A percentile compares a stretch with the other conserved stretches of the same genome.
phyloP scores from a whole-genome alignment of 139 green algal genomes.

The Picochlorum sp. region DNA sequence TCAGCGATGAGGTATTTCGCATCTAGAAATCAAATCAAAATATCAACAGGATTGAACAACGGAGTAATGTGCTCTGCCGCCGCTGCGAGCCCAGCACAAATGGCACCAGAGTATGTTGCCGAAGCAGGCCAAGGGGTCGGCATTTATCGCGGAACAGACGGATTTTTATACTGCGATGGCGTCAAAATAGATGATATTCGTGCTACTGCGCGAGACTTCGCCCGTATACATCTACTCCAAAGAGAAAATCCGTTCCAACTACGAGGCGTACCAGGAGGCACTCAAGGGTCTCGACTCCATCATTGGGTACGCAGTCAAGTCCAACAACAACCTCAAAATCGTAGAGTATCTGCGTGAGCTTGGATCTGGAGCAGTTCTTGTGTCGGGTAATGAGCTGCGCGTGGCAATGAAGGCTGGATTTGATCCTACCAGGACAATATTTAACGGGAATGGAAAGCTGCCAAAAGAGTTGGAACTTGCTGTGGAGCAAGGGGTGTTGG shows the following conservation, averaged over 20 bases:
- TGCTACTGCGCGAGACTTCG: conserved; percentile 41
- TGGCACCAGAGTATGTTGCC: conserved; percentile 10
- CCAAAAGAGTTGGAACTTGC: conserved; percentile 85
- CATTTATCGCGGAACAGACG: conserved; percentile 71
- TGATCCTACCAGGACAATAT: conserved; percentile 68
- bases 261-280: conserved; percentile 71
- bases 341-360: conserved; percentile 53
- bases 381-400: conserved; percentile 92
- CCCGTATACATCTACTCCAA: conserved; percentile 94
- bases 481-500: conserved; percentile 69
- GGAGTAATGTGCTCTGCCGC: not conserved
- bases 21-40: not conserved
- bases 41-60: not conserved
- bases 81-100: conserved; percentile 1
- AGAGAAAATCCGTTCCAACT: conserved; percentile 53
- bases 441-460: conserved; percentile 97
- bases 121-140: conserved; percentile 30
- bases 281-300: conserved; percentile 78
- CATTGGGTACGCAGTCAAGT: conserved; percentile 95
- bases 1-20: no score
- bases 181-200: conserved; percentile 79
- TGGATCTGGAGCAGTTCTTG: conserved; percentile 83
- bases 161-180: conserved; percentile 86
- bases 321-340: conserved; percentile 96
- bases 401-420: conserved; percentile 80